These are phyloP conservation scores for Aspergillus pseudoviridinutans DNA, from an alignment of 2,329 filamentous ascomycete genomes.

Conservation along the genomic window DNA sequence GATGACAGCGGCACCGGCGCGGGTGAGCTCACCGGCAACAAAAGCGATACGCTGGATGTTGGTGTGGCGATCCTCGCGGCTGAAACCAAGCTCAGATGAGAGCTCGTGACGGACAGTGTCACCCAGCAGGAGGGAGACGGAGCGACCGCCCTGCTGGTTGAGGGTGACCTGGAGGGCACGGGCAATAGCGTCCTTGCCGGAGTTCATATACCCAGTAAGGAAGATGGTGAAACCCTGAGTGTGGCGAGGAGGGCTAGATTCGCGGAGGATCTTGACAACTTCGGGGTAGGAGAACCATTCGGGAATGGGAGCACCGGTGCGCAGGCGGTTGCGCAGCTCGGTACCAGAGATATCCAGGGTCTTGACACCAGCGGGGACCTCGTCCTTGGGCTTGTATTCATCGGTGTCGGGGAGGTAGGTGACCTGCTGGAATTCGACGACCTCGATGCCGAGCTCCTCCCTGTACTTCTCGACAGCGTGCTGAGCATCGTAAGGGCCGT, in stretches of 20 bases:
- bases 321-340: conserved; percentile 87
- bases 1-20: conserved; percentile 89
- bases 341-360: conserved; percentile 85
- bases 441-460: conserved; percentile 94
- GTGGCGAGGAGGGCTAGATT: conserved; percentile 88
- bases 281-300: conserved; percentile 99
- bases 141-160: conserved; percentile 95
- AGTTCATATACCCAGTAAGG: conserved; percentile 95
- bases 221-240: conserved; percentile 98
- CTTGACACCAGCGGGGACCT: conserved; percentile 77
- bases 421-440: conserved; percentile 99
- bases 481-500: conserved; percentile 97
- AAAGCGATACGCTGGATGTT: conserved; percentile 97
- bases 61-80: conserved; percentile 81
- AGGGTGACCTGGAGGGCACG: conserved; percentile 94
- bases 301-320: conserved; percentile 89
- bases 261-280: conserved; percentile 91
- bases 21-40: conserved; percentile 90
- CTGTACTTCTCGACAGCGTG: conserved; percentile 94
- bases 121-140: conserved; percentile 88
- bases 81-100: conserved; percentile 93
- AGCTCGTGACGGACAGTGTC: conserved; percentile 94
- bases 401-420: conserved; percentile 96
- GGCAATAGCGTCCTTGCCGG: conserved; percentile 93
- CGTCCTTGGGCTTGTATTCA: conserved; percentile 90